Evolutionary conservation across 352 stramenopile genomes (phyloP).

Genomic region (Pythium inflatum): DNA sequence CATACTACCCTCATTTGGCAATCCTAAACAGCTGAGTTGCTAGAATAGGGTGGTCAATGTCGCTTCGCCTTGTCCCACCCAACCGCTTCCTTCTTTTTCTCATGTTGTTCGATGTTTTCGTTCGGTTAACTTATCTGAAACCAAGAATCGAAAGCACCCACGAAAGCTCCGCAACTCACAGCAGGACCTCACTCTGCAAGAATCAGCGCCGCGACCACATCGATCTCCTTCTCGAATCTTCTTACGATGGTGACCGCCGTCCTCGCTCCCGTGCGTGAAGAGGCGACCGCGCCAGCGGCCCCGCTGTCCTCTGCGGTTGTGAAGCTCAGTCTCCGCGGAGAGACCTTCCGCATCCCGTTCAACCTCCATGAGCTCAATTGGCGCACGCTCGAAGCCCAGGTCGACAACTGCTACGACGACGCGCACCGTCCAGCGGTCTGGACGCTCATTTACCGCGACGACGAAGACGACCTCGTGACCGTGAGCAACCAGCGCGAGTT

Average conservation of each 20-base stretch:
- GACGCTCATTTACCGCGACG: slow-evolving; percentile 70
- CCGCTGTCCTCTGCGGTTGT: slow-evolving; percentile 38
- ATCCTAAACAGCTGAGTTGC: background rate
- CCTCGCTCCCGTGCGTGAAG: background rate
- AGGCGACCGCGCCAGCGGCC: background rate
- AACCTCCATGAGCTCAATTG: slow-evolving; percentile 43
- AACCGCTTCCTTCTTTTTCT: slow-evolving; percentile 12
- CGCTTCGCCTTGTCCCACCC: slow-evolving; percentile 26
- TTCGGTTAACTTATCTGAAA: slow-evolving; percentile 23
- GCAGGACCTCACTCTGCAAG: slow-evolving; percentile 13
- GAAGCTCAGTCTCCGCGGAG: slow-evolving; percentile 57
- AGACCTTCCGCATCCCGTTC: slow-evolving; percentile 55
- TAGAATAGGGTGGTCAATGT: slow-evolving; percentile 16
- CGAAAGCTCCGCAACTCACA: background rate
- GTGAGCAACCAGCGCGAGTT: slow-evolving; percentile 58
- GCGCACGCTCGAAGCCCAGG: slow-evolving; percentile 46
- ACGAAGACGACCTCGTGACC: slow-evolving; percentile 72
- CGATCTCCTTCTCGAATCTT: background rate
- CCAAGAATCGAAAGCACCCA: background rate
- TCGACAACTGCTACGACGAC: slow-evolving; percentile 44
- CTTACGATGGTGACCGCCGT: slow-evolving; percentile 11
- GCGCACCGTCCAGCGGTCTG: slow-evolving; percentile 36
- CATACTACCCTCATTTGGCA: background rate
- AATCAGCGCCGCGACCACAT: slow-evolving; percentile 7
- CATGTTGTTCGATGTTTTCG: slow-evolving; percentile 12